Evolutionary conservation across 73 alveolate species (phyloP).

Genomic region (Paraurostyla sp.): DNA sequence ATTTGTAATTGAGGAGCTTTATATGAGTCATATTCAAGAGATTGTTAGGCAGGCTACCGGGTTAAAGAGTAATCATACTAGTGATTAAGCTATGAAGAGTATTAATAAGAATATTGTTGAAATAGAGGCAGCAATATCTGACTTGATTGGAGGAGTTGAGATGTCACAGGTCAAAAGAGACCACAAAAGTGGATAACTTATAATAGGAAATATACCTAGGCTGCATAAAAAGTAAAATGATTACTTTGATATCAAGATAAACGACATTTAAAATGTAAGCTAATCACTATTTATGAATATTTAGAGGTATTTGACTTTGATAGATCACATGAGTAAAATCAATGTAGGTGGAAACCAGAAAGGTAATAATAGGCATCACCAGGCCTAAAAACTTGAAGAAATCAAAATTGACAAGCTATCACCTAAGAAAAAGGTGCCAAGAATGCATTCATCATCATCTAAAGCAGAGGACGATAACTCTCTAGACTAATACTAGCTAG

Average conservation of each 20-base stretch:
- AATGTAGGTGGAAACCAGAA: too few relatives aligned
- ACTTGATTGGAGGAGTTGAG: neutral
- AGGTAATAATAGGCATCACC: too few relatives aligned
- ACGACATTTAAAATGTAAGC: neutral
- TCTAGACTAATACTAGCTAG: too few relatives aligned
- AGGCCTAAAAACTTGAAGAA: neutral
- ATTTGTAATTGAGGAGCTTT: neutral
- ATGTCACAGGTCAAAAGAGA: neutral
- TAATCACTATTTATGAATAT: neutral
- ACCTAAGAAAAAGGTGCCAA: too few relatives aligned
- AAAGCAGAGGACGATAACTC: too few relatives aligned
- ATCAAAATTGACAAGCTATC: constrained; percentile 11
- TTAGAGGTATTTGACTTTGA: neutral
- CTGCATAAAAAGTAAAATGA: neutral
- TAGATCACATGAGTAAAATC: too few relatives aligned
- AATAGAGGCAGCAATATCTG: neutral
- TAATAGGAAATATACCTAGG: neutral
- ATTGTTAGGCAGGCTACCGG: constrained; percentile 1
- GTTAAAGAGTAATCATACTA: neutral
- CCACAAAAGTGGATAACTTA: too few relatives aligned
- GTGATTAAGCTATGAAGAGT: neutral
- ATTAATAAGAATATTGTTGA: neutral
- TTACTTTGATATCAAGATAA: neutral
- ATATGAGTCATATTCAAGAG: neutral
- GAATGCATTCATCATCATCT: too few relatives aligned